Base-by-base conservation (phyloP, 1,284 basidiomycete species). In the Moesziomyces sp. region DNA sequence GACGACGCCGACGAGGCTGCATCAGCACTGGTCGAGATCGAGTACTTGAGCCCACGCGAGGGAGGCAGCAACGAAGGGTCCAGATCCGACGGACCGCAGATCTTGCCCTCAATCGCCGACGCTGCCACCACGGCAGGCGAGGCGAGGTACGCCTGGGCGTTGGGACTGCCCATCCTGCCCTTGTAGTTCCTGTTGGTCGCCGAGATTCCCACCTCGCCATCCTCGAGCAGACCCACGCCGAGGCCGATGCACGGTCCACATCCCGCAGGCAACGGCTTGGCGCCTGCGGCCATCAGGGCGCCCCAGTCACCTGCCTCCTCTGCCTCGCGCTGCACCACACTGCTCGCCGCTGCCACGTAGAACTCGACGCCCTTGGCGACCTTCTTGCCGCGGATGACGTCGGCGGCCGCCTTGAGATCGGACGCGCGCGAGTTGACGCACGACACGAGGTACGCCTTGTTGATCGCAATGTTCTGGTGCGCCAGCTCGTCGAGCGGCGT, bases 111-210 rank as follows among this genome's bases (percentile, higher is more conserved):
- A 55, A 94, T 87, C 0, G 96, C 97, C 62, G 92, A 94, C 0
- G 97, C 95, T 24, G 97, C 96, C 14, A 99, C 96, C 5, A 99
- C 95, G 2, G 94, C 95, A 0, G 96, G 96, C 65, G 92, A 94
- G 5, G 94, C 94, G 28, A 99, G 89, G 86, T 99, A 99, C 0
- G 96, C 96, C 74, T 92, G 89, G 0, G 96, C 96, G 52, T 94
- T 93, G 0, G 97, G 96, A 77, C 91, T 90, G 1, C 96, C 96
- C 96, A 99, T 99, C 11, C 96, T 88, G 6, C 96, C 96, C 87
- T 99, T 99, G 87, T 98, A 99, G 84, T 99, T 99, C 84, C 96
- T 88, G 86, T 99, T 99, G 14, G 96, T 99, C 7, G 97, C 96
- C 77, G 93, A 95, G 84, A 99, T 99, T 0, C 96, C 96, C 3